Conservation (phyloP, 192 early-diverging fungal genomes). For the Pecoramyces ruminantium region DNA sequence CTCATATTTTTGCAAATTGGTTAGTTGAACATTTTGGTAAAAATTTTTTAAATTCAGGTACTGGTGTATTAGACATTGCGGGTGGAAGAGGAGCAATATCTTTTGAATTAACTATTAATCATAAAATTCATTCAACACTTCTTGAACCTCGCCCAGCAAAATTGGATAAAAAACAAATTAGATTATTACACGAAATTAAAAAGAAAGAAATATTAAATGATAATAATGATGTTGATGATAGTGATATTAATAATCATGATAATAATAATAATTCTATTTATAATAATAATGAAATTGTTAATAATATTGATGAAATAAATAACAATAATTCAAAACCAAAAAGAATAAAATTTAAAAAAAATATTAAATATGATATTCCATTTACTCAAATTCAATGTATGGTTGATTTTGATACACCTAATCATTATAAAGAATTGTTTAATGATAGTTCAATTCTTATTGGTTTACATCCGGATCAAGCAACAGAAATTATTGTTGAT, state of each 20-base stretch:
- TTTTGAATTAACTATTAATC: slow-evolving; percentile 20
- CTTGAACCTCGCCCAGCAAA: slow-evolving; percentile 23
- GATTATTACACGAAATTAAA: slow-evolving; percentile 9
- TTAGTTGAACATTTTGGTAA: slow-evolving; percentile 18
- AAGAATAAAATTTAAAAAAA: background rate
- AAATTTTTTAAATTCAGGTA: slow-evolving; percentile 9
- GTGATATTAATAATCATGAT: slow-evolving; percentile 6
- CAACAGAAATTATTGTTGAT: slow-evolving; percentile 38
- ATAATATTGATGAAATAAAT: background rate
- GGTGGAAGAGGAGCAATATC: slow-evolving; percentile 32
- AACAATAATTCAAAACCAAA: background rate
- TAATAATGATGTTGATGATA: background rate
- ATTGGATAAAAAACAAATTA: background rate
- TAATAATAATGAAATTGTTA: background rate
- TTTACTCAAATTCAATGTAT: background rate
- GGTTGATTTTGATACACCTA: slow-evolving; percentile 5
- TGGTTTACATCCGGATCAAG: slow-evolving; percentile 39
- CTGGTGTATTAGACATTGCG: slow-evolving; percentile 31
- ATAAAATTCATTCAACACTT: slow-evolving; percentile 20
- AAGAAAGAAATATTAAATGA: slow-evolving; percentile 16
- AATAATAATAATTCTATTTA: background rate
- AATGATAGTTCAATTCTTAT: slow-evolving; percentile 19
- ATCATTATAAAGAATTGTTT: slow-evolving; percentile 7
- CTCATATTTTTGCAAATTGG: slow-evolving; percentile 33
- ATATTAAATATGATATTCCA: background rate